Base-by-base conservation (phyloP, 2,329 filamentous ascomycete species). In the Aspergillus aculeatus region DNA sequence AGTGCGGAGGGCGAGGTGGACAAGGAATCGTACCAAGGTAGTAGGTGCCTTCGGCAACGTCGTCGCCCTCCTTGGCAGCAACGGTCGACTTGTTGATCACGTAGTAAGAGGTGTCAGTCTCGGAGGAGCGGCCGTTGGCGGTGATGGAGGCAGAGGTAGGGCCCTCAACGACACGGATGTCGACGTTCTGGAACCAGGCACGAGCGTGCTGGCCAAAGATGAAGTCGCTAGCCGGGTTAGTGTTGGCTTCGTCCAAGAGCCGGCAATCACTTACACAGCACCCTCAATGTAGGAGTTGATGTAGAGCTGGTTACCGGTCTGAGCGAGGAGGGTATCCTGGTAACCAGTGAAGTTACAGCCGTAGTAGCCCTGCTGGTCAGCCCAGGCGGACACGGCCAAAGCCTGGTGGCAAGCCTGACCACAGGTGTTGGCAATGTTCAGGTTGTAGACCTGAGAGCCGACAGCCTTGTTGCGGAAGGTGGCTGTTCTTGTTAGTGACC, bases 231-330 rank as follows among this genome's bases (percentile, higher is more conserved):
- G 21, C 47, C 23, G 2, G 16, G 1, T 6, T 50, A 4, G 19
- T 31, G n/a, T 23, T n/a, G 29, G 3, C 11, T 7, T 56, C 14
- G n/a, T 9, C 14, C 24, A 2, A 23, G 19, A 10, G 3, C 2
- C 6, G 5, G 6, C 12, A 4, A 10, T 21, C 7, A 29, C 57
- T 38, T 56, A 59, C 48, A 83, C 82, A 2, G 83, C 82, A 29
- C 84, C 84, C 50, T 83, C 79, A 62, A 87, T 86, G 60, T 83
- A 81, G 63, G 80, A 80, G 61, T 81, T 81, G 26, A 80, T 82
- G 67, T 85, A 87, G 38, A 86, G 68, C 66, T 86, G 81, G 62
- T 79, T 75, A 62, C 85, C 85, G 56, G 73, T 77, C 65, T 84
- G 70, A 50, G 74, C 68, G 4, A 82, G 73, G 51, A 84, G 65